Conservation (phyloP, 306 rosid genomes). For the Fragaria nilgerrensis region DNA sequence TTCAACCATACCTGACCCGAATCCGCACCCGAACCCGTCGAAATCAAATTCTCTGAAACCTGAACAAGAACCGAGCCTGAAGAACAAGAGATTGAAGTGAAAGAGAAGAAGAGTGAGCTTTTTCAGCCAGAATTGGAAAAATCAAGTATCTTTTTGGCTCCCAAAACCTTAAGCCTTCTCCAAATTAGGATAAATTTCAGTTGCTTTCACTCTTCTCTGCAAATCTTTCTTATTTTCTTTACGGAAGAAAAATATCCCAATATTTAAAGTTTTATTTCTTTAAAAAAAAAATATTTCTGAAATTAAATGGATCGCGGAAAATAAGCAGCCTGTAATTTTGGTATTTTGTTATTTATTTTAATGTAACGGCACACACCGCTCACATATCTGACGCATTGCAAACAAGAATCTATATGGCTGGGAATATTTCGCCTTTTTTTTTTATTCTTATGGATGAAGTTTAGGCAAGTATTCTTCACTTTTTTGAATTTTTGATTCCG, state of each 20-base stretch:
- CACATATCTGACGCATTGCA: background rate
- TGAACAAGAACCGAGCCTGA: background rate
- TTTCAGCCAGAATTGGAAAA: conserved; percentile 8
- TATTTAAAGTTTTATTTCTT: background rate
- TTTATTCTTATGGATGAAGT: background rate
- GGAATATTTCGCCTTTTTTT: background rate
- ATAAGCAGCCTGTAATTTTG: background rate
- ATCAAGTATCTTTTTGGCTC: conserved; percentile 18
- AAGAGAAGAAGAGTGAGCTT: background rate
- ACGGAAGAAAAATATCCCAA: background rate
- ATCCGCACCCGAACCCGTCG: conserved; percentile 7
- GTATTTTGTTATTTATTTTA: background rate
- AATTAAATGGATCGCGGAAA: background rate
- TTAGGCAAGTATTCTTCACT: no score
- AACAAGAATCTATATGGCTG: background rate
- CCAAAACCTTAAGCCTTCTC: background rate
- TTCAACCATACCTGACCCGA: conserved; percentile 10
- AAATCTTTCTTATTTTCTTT: background rate
- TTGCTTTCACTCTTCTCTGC: background rate
- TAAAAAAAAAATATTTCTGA: background rate
- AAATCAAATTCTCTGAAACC: conserved; percentile 1
- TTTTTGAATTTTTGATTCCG: background rate
- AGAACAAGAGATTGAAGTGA: conserved; percentile 1
- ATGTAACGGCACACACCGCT: background rate
- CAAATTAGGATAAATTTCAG: background rate